Evolutionary conservation across 176 grass and related monocot genomes (phyloP).

Genomic region (Typha latifolia): DNA sequence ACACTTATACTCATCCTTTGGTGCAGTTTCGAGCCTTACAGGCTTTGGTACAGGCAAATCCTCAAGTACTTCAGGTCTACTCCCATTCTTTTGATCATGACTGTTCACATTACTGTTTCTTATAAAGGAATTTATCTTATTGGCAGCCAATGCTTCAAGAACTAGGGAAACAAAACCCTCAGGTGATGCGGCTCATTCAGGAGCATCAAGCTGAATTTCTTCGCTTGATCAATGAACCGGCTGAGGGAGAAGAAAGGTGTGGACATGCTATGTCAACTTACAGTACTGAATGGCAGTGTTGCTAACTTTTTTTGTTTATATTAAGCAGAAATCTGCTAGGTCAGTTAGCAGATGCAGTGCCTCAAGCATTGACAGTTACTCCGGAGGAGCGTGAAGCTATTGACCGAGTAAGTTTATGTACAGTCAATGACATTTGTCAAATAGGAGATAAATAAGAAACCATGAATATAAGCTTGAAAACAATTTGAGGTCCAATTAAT

Average conservation of each 20-base stretch:
- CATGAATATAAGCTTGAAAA: too few species aligned
- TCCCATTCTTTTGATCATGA: conserved; percentile 1
- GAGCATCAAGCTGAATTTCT: conserved; percentile 96
- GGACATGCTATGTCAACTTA: background rate
- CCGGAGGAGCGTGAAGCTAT: background rate
- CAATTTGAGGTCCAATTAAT: too few species aligned
- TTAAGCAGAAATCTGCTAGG: conserved; percentile 57
- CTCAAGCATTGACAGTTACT: conserved; percentile 21
- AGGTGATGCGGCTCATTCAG: conserved; percentile 78
- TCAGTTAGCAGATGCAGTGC: conserved; percentile 57
- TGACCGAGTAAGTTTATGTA: background rate
- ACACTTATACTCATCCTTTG: background rate
- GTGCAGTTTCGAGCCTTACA: conserved; percentile 73
- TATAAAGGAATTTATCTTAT: conserved; percentile 13
- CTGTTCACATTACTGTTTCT: background rate
- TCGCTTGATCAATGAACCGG: conserved; percentile 74
- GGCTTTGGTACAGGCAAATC: conserved; percentile 77
- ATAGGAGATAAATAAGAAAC: too few species aligned
- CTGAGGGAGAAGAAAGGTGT: conserved; percentile 45
- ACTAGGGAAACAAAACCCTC: conserved; percentile 90
- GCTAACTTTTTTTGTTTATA: conserved; percentile 8
- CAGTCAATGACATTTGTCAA: too few species aligned
- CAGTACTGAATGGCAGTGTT: conserved; percentile 1
- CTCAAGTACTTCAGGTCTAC: conserved; percentile 78
- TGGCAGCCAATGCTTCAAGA: conserved; percentile 98